These are phyloP conservation scores for Tricharina praecox DNA, from an alignment of 495 filamentous ascomycete species.

Conservation along the genomic window DNA sequence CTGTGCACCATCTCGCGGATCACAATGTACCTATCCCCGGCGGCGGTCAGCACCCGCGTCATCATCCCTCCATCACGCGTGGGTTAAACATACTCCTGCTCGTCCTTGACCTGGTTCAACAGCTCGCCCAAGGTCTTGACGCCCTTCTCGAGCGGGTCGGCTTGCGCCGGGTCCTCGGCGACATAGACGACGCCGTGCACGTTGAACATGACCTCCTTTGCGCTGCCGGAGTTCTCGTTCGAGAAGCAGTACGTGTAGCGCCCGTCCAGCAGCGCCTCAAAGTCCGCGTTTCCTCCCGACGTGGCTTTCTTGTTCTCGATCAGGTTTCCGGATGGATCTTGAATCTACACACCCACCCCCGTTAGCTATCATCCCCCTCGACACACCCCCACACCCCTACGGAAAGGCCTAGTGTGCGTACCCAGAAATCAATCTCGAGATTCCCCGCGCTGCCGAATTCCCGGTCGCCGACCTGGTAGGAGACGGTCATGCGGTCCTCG, in stretches of 20 bases:
- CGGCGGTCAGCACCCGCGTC: background rate
- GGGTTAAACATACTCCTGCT: constrained; percentile 56
- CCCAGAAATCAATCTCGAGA: constrained; percentile 95
- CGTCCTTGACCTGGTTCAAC: constrained; percentile 81
- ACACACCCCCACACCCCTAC: too few species aligned
- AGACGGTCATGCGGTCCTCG: constrained; percentile 96
- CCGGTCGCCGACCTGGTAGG: constrained; percentile 92
- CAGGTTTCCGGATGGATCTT: constrained; percentile 58
- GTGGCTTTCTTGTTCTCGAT: constrained; percentile 60
- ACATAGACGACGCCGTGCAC: constrained; percentile 98
- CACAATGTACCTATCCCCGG: constrained; percentile 46
- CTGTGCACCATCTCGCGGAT: constrained; percentile 86
- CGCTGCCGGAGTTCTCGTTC: constrained; percentile 86
- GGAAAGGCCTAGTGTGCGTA: too few species aligned
- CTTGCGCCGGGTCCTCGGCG: constrained; percentile 62
- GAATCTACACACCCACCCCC: constrained; percentile 42
- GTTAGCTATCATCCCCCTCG: too few species aligned
- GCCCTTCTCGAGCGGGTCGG: constrained; percentile 83
- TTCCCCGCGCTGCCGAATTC: constrained; percentile 93
- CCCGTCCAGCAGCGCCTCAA: constrained; percentile 69
- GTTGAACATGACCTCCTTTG: constrained; percentile 97
- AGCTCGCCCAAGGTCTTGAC: constrained; percentile 75
- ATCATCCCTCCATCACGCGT: background rate
- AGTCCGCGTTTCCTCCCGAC: constrained; percentile 83
- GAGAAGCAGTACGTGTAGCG: constrained; percentile 96